phyloP scores from a whole-genome alignment of 192 early-diverging fungal genomes.

The Diversispora eburnea region DNA sequence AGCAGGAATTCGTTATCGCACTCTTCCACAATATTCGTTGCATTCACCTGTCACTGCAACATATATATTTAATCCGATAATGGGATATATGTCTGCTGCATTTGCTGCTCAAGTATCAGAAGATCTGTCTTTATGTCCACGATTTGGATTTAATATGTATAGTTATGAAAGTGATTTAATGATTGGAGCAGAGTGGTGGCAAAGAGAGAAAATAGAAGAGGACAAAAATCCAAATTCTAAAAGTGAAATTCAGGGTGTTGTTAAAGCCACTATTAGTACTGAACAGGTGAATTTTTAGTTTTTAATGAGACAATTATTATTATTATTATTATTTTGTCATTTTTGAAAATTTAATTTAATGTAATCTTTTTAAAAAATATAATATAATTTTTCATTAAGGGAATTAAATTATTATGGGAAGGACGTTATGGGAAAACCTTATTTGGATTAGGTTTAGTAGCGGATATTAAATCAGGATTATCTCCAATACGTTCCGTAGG shows the following conservation, averaged over 20 bases:
- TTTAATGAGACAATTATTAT: background rate
- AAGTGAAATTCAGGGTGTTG: constrained; percentile 28
- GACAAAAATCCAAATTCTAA: constrained; percentile 26
- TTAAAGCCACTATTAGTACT: constrained; percentile 33
- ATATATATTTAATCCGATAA: constrained; percentile 83
- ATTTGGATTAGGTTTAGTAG: constrained; percentile 65
- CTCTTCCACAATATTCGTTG: constrained; percentile 43
- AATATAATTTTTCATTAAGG: constrained; percentile 36
- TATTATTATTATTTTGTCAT: constrained; percentile 12
- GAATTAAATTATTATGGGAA: constrained; percentile 69
- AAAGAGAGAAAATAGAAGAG: constrained; percentile 33
- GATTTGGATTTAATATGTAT: constrained; percentile 90
- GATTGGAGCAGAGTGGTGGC: constrained; percentile 81
- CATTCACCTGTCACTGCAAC: constrained; percentile 49
- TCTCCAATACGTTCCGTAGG: constrained; percentile 55
- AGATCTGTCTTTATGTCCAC: constrained; percentile 66
- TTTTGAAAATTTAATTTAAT: background rate
- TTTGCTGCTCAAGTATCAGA: constrained; percentile 78
- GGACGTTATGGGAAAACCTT: constrained; percentile 61
- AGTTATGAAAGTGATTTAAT: constrained; percentile 87
- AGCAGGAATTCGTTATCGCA: constrained; percentile 67
- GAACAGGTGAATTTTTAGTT: constrained; percentile 19
- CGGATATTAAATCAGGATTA: constrained; percentile 49
- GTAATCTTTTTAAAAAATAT: background rate
- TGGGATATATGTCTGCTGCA: constrained; percentile 85